A percentile compares a stretch with the other conserved stretches of the same genome.
Conservation (phyloP, 192 early-diverging fungal genomes). For the Diversispora eburnea region DNA sequence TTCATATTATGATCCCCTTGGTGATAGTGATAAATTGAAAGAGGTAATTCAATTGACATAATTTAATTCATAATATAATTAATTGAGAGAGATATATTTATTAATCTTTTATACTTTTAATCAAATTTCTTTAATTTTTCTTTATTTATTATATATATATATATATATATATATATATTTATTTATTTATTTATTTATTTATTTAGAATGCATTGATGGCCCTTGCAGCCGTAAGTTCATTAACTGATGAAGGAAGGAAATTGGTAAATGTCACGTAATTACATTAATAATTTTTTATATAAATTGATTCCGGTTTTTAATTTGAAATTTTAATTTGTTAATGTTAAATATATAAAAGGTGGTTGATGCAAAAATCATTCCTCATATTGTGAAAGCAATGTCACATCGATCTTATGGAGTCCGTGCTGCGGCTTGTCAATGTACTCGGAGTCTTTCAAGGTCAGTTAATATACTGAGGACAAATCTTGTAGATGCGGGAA, state of each 20-base stretch:
- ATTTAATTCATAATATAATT: too few relatives aligned
- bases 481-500: constrained; percentile 70
- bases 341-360: constrained; percentile 39
- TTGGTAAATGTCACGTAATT: constrained; percentile 43
- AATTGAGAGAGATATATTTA: too few relatives aligned
- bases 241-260: constrained; percentile 69
- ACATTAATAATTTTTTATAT: neutral
- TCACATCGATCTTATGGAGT: constrained; percentile 53
- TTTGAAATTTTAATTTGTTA: neutral
- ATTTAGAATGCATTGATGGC: constrained; percentile 64
- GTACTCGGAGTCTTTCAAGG: constrained; percentile 71
- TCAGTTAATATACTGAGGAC: constrained; percentile 75
- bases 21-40: constrained; percentile 56
- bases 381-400: constrained; percentile 64
- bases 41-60: constrained; percentile 44
- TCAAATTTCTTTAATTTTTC: too few relatives aligned
- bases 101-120: too few relatives aligned
- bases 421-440: constrained; percentile 75
- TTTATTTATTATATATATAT: too few relatives aligned
- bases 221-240: constrained; percentile 64
- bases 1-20: constrained; percentile 38
- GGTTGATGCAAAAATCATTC: constrained; percentile 73
- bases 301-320: neutral
- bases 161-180: too few relatives aligned
- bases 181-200: too few relatives aligned